Evolutionary conservation across 257 asterid genomes (phyloP).

Genomic region (Solanum medicagineum): DNA sequence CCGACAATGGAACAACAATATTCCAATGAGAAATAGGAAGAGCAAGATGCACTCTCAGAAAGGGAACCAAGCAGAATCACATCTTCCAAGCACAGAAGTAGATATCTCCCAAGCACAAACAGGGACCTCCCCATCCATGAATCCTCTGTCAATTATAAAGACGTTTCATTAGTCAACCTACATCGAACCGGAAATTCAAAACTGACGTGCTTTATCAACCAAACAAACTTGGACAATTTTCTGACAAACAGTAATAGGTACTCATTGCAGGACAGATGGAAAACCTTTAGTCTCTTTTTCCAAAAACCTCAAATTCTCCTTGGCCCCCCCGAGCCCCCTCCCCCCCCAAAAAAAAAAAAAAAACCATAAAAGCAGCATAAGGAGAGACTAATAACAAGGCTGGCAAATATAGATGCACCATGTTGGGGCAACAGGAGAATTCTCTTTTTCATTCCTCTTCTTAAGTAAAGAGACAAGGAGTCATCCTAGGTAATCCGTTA

Average conservation of each 20-base stretch:
- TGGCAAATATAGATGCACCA: not conserved
- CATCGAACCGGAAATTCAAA: not conserved
- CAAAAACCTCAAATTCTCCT: not conserved
- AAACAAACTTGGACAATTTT: not conserved
- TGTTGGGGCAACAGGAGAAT: not conserved
- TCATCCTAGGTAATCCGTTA: not conserved
- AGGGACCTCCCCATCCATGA: constrained; percentile 36
- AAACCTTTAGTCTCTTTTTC: not conserved
- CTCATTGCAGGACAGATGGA: not conserved
- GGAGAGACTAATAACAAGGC: not conserved
- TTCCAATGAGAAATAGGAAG: constrained; percentile 20
- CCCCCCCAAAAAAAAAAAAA: not conserved
- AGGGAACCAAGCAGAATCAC: constrained; percentile 22
- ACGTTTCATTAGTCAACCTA: not conserved
- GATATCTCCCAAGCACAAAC: constrained; percentile 28
- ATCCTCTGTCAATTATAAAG: constrained; percentile 7
- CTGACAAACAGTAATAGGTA: not conserved
- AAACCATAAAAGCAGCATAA: not conserved
- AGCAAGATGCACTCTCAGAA: constrained; percentile 13
- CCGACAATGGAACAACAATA: constrained; percentile 20
- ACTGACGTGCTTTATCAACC: not conserved
- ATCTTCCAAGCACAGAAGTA: constrained; percentile 36
- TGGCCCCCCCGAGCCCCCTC: not conserved
- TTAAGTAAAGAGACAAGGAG: not conserved
- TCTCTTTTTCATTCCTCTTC: not conserved